Base-by-base conservation (phyloP, 73 alveolate genomes). In the Paramecium sexaurelia region DNA sequence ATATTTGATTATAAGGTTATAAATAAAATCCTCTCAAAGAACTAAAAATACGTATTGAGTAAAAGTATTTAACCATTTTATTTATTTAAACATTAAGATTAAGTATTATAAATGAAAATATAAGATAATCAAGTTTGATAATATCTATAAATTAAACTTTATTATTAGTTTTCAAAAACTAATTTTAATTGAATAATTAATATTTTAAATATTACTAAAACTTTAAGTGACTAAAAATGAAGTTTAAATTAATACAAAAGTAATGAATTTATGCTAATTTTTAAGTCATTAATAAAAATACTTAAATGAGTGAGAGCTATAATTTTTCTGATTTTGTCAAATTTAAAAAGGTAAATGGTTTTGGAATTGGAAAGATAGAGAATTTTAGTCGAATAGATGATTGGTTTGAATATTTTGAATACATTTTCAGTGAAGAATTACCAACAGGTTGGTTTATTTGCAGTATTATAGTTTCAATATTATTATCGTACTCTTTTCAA, bases 401-500 rank as follows among this genome's bases (percentile, higher is more conserved):
- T 45, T 78, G 90, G 90, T 78, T 78, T 15, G 75, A 78, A 33
- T 78, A 78, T 43, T 39, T 78, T 22, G 90, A 78, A 43, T 78
- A 78, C 32, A 41, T 78, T n/a, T 20, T 37, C 10, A 7, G 39
- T 1, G 40, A 32, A 41, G 90, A 78, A 0, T 78, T 78, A 7
- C 90, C 90, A 22, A 37, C 41, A 78, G 90, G 90, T 78, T 20
- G 22, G 24, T 40, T 39, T 41, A 22, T 29, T 6, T 22, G 0
- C 20, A 10, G 29, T 37, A 29, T 40, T 20, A 7, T 17, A 17
- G 6, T 15, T 51, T n/a, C 22, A n/a, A 6, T 15, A 47, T 19
- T 4, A 6, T 6, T 69, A 11, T 35, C 5, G 7, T 69, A n/a
- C n/a, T n/a, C n/a, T n/a, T n/a, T n/a, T n/a, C n/a, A n/a, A n/a